A percentile compares a stretch with the other conserved stretches of the same genome.
phyloP scores from a whole-genome alignment of 1,139 yeast species.

The Hemisphaericaspora xylanilytica region DNA sequence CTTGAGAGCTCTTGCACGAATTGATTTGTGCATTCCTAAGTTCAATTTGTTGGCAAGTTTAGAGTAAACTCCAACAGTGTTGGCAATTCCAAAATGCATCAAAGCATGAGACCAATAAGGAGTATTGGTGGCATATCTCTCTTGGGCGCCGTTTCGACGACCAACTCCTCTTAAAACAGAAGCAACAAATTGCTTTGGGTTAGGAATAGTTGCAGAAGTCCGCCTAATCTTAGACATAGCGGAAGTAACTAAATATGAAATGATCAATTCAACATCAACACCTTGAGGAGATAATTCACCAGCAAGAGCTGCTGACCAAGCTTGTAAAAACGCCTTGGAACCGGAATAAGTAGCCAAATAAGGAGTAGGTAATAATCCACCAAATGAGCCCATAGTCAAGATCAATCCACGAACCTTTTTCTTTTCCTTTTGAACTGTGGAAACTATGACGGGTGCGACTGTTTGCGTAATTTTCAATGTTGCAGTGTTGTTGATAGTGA shows the following conservation, averaged over 20 bases:
- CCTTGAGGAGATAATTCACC: conserved; percentile 69
- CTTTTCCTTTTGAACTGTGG: conserved; percentile 43
- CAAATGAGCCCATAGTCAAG: conserved; percentile 95
- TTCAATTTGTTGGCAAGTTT: conserved; percentile 66
- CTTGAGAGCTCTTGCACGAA: conserved; percentile 77
- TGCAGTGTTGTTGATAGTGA: conserved; percentile 81
- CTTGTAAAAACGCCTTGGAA: conserved; percentile 90
- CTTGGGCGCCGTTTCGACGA: conserved; percentile 90
- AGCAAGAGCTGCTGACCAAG: conserved; percentile 89
- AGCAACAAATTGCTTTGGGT: conserved; percentile 72
- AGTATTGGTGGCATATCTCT: conserved; percentile 78
- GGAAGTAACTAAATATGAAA: conserved; percentile 91
- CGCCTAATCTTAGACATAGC: conserved; percentile 93
- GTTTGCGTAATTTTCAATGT: conserved; percentile 81
- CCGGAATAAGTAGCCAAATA: conserved; percentile 92
- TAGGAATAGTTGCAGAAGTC: conserved; percentile 74
- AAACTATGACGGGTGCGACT: conserved; percentile 63
- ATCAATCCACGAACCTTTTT: conserved; percentile 62
- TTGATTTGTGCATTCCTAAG: conserved; percentile 71
- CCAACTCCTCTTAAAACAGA: conserved; percentile 70
- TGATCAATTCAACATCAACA: conserved; percentile 80
- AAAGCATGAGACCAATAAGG: conserved; percentile 96
- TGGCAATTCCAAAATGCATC: conserved; percentile 81
- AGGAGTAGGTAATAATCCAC: conserved; percentile 92
- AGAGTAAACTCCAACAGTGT: conserved; percentile 79